Conservation (phyloP, 495 filamentous ascomycete species). For the Hypoxylon subgilvum region DNA sequence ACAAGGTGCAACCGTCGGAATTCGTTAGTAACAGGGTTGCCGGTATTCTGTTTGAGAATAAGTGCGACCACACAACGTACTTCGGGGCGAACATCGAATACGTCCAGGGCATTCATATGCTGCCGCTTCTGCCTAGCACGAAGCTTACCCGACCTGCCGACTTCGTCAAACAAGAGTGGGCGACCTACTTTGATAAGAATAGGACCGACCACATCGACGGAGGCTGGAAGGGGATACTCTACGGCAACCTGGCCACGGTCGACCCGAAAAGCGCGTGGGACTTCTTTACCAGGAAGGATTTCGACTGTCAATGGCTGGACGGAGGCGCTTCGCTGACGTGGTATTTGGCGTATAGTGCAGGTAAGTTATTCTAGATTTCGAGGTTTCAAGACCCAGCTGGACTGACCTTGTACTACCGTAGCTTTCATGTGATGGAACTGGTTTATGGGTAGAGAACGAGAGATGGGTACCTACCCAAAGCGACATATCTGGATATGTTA, state of each 20-base stretch:
- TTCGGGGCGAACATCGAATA: slow-evolving; percentile 83
- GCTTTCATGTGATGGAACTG: slow-evolving; percentile 41
- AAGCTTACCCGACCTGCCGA: slow-evolving; percentile 67
- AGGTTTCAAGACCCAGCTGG: background rate
- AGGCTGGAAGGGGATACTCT: slow-evolving; percentile 87
- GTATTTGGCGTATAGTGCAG: slow-evolving; percentile 83
- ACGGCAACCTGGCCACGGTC: slow-evolving; percentile 78
- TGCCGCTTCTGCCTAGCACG: slow-evolving; percentile 78
- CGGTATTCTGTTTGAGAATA: slow-evolving; percentile 97
- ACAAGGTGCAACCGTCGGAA: slow-evolving; percentile 74
- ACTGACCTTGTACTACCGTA: slow-evolving; percentile 24
- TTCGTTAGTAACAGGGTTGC: slow-evolving; percentile 87
- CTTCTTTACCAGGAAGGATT: slow-evolving; percentile 72
- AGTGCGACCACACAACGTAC: slow-evolving; percentile 93
- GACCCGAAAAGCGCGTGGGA: slow-evolving; percentile 72
- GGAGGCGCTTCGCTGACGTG: slow-evolving; percentile 86
- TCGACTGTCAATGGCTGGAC: slow-evolving; percentile 77
- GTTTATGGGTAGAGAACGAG: too few relatives aligned
- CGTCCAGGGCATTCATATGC: slow-evolving; percentile 96
- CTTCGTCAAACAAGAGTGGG: slow-evolving; percentile 89
- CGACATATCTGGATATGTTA: slow-evolving; percentile 23
- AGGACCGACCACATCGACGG: slow-evolving; percentile 65
- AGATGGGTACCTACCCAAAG: background rate
- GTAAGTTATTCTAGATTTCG: slow-evolving; percentile 40
- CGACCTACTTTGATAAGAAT: slow-evolving; percentile 70